Conservation (phyloP, 495 filamentous ascomycete species). For the Friedmanniomyces simplex region DNA sequence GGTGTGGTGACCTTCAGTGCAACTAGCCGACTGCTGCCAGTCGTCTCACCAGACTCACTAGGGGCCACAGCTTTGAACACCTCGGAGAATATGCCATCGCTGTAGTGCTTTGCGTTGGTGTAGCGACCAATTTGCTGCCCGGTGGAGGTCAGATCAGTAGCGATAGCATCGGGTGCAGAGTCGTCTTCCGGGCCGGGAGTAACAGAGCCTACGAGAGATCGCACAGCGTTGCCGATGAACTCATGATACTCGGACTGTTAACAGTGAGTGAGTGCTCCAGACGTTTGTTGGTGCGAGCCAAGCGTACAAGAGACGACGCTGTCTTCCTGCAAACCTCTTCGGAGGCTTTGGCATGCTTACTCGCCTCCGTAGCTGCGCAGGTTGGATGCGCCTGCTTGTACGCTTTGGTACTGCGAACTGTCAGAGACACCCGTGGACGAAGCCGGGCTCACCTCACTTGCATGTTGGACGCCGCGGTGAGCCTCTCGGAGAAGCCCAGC, state of each 20-base stretch:
- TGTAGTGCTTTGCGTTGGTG: conserved; percentile 54
- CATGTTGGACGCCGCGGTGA: background rate
- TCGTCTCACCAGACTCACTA: conserved; percentile 17
- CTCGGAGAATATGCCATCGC: conserved; percentile 68
- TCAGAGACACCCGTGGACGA: background rate
- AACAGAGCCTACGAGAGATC: background rate
- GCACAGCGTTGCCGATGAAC: background rate
- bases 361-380: conserved; percentile 1
- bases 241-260: conserved; percentile 9
- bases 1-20: conserved; percentile 87
- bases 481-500: background rate
- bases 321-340: conserved; percentile 9
- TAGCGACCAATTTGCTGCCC: conserved; percentile 55
- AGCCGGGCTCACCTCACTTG: background rate
- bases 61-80: conserved; percentile 54
- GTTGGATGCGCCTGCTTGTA: conserved; percentile 9
- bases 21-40: conserved; percentile 28
- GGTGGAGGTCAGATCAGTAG: conserved; percentile 8
- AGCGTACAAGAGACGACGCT: conserved; percentile 6
- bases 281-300: background rate
- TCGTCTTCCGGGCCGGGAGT: background rate
- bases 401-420: conserved; percentile 3
- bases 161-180: conserved; percentile 1
- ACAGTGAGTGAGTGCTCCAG: background rate
- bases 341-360: conserved; percentile 8